phyloP scores from a whole-genome alignment of 352 stramenopile genomes.

The Aphanomyces astaci region DNA sequence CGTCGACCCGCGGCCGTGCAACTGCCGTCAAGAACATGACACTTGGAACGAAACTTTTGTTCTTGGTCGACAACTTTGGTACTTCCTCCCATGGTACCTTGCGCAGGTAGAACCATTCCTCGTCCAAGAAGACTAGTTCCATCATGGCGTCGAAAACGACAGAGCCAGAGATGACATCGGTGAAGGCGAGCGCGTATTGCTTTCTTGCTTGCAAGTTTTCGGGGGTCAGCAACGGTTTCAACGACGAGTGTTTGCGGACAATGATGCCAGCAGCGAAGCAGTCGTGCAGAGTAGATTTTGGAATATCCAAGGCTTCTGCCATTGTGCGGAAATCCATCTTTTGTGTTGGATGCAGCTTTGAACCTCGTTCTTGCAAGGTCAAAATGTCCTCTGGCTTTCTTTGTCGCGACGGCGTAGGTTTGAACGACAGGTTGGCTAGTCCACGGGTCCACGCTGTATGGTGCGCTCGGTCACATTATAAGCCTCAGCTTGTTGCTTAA shows the following conservation, averaged over 20 bases:
- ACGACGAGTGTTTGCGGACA: no score
- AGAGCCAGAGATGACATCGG: not conserved
- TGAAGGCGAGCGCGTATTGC: not conserved
- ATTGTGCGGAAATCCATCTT: not conserved
- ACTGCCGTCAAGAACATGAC: not conserved
- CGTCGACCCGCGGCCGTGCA: not conserved
- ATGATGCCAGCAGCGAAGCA: not conserved
- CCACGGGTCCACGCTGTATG: not conserved
- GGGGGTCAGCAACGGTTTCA: not conserved
- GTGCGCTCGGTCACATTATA: not conserved
- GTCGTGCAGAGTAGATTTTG: not conserved
- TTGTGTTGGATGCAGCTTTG: not conserved
- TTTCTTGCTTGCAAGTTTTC: not conserved
- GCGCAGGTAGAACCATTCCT: slow-evolving; percentile 7
- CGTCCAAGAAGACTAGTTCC: not conserved
- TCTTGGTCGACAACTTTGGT: not conserved
- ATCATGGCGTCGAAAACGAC: not conserved
- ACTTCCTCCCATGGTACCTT: slow-evolving; percentile 5
- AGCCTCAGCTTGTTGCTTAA: not conserved
- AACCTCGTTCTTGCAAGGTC: not conserved
- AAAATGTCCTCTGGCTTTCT: not conserved
- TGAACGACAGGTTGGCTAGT: not conserved
- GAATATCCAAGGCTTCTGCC: not conserved
- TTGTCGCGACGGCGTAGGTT: not conserved
- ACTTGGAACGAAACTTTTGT: not conserved